These are phyloP conservation scores for Colletotrichum orchidophilum DNA, from an alignment of 2,329 filamentous ascomycete species.

Conservation along the genomic window DNA sequence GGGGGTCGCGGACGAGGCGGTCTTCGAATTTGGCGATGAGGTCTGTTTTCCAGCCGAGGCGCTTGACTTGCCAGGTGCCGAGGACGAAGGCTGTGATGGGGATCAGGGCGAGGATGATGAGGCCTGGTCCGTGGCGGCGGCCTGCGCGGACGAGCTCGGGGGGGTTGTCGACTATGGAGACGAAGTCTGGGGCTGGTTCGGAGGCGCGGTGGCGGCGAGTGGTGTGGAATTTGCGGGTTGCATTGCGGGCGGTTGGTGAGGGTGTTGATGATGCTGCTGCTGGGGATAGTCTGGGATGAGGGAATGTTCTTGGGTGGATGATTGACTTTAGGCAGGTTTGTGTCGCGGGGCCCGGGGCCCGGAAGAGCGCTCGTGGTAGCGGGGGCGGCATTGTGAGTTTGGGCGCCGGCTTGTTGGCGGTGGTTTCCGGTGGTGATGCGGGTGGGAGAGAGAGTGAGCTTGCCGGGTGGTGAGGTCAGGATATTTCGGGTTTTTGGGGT, in stretches of 20 bases:
- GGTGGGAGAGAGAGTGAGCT: conserved; percentile 10
- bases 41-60: conserved; percentile 92
- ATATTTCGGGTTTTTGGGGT: conserved; percentile 16
- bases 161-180: conserved; percentile 88
- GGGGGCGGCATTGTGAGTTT: conserved; percentile 19
- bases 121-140: conserved; percentile 78
- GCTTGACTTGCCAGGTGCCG: conserved; percentile 94
- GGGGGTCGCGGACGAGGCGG: conserved; percentile 83
- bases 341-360: not conserved
- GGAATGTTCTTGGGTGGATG: not conserved
- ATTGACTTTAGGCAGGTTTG: conserved; percentile 1
- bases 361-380: conserved; percentile 6
- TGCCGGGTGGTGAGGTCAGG: conserved; percentile 24
- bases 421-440: not conserved
- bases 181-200: conserved; percentile 68
- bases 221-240: conserved; percentile 26
- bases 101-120: conserved; percentile 86
- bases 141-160: conserved; percentile 81
- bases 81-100: conserved; percentile 90
- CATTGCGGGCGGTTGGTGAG: not conserved
- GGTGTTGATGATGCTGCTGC: not conserved
- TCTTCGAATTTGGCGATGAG: conserved; percentile 93
- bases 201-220: conserved; percentile 32
- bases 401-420: not conserved
- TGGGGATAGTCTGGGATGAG: not conserved